phyloP scores from a whole-genome alignment of 345 rosid genomes.

The Bruguiera sexangula region DNA sequence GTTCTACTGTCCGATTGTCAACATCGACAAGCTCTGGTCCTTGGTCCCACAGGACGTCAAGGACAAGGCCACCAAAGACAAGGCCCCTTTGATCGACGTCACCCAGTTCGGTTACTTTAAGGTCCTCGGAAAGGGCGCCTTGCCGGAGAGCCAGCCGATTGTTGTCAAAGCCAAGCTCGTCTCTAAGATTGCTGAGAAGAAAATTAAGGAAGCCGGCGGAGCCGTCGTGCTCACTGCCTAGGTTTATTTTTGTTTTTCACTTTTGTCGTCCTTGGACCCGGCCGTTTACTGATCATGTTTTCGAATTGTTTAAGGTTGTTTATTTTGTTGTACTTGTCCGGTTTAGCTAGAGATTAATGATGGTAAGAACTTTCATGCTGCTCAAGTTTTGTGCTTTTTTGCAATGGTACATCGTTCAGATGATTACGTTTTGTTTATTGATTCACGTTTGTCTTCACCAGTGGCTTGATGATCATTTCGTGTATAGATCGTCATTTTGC shows the following conservation, averaged over 20 bases:
- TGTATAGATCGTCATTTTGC: too few relatives aligned
- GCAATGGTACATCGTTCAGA: too few relatives aligned
- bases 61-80: constrained; percentile 20
- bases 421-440: too few relatives aligned
- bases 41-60: constrained; percentile 26
- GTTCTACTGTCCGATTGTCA: constrained; percentile 28
- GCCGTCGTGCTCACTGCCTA: constrained; percentile 31
- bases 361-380: neutral
- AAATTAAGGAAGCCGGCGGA: constrained; percentile 32
- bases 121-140: constrained; percentile 27
- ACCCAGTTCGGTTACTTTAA: constrained; percentile 29
- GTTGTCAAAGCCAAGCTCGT: constrained; percentile 29
- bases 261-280: too few relatives aligned
- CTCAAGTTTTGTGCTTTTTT: too few relatives aligned
- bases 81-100: constrained; percentile 24
- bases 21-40: constrained; percentile 35
- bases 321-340: constrained; percentile 1
- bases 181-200: constrained; percentile 29
- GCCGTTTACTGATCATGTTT: neutral
- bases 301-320: neutral
- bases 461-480: too few relatives aligned
- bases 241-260: neutral
- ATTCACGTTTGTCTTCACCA: too few relatives aligned
- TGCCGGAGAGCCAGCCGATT: constrained; percentile 26
- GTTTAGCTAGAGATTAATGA: neutral